Base-by-base conservation (phyloP, 1,139 yeast genomes). In the Saccharomyces uvarum region DNA sequence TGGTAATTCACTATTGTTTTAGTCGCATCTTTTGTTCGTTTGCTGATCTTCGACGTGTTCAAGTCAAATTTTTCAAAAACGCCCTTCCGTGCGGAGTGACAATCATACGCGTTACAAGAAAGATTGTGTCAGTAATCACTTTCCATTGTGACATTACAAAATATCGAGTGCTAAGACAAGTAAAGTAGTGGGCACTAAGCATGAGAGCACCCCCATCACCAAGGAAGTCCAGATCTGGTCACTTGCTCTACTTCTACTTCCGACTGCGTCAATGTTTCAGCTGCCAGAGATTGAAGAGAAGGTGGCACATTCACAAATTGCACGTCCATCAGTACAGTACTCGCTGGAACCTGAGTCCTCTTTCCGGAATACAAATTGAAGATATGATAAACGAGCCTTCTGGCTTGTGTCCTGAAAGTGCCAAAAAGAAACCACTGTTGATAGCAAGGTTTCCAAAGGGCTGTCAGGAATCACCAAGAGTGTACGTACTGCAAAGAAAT, bases 191-290 rank as follows among this genome's bases (percentile, higher is more conserved):
- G 21, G 11, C 4, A 16, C 3, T 16, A 38, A 38, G 13, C 2
- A 68, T 68, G 72, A 64, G 70, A 54, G 70, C 69, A 9, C 69
- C 69, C 41, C 72, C 72, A 5, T 61, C 62, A 4, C 67, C 67
- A 11, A 61, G 70, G 52, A 63, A 56, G 47, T 63, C 70, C 0
- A 64, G 54, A 44, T 53, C 62, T 27, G 14, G 56, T 61, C 32
- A 47, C 47, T 59, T 31, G 57, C 58, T 52, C 56, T 55, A 47
- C 51, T 48, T 50, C 31, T 55, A 8, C 53, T 56, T 47, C 46
- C 56, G 55, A 32, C 55, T 53, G 54, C 60, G 53, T 53, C 59
- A 53, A 31, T 50, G 51, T 38, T 62, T 49, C 9, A 58, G 58
- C 26, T 54, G 62, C 21, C 56, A 61, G 26, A 58, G 54, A 47